Base-by-base conservation (phyloP, 2,329 filamentous ascomycete species). In the Sarocladiaceae sp. region DNA sequence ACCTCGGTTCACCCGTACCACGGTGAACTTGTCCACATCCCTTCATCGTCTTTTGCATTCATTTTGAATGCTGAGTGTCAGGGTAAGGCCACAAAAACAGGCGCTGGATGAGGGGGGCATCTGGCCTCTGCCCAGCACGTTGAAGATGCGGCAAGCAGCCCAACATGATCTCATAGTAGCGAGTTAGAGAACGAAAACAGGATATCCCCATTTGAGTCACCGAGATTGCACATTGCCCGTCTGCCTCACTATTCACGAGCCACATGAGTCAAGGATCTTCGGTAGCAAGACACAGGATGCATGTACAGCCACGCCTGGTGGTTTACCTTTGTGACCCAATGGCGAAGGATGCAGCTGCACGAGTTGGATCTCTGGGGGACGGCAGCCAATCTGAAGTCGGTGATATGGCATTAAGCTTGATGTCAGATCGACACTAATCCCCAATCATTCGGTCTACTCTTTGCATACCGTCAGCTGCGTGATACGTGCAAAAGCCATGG, bases 341-440 rank as follows among this genome's bases (percentile, higher is more conserved):
- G n/a, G n/a, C n/a, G n/a, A n/a, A n/a, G n/a, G n/a, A n/a, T n/a
- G n/a, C n/a, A n/a, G n/a, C n/a, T n/a, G n/a, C n/a, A n/a, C n/a
- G n/a, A n/a, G n/a, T n/a, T n/a, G n/a, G n/a, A n/a, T n/a, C n/a
- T n/a, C n/a, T n/a, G n/a, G n/a, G n/a, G n/a, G n/a, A n/a, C n/a
- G 24, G 5, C 34, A 24, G 23, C 23, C 37, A 41, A 39, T 41
- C n/a, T n/a, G n/a, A n/a, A n/a, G n/a, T n/a, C n/a, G n/a, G n/a
- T n/a, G n/a, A n/a, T 27, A 41, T 41, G 37, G 29, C 37, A 41
- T 27, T 41, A 41, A 29, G 23, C 37, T 41, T 41, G 23, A 41
- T 41, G 37, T 41, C 37, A 41, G 37, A 41, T 41, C 23, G 37
- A 41, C 23, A 10, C 37, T 41, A 41, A 41, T 41, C 37, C n/a